These are phyloP conservation scores for Galium porrigens DNA, from an alignment of 305 asterid species.

Conservation along the genomic window DNA sequence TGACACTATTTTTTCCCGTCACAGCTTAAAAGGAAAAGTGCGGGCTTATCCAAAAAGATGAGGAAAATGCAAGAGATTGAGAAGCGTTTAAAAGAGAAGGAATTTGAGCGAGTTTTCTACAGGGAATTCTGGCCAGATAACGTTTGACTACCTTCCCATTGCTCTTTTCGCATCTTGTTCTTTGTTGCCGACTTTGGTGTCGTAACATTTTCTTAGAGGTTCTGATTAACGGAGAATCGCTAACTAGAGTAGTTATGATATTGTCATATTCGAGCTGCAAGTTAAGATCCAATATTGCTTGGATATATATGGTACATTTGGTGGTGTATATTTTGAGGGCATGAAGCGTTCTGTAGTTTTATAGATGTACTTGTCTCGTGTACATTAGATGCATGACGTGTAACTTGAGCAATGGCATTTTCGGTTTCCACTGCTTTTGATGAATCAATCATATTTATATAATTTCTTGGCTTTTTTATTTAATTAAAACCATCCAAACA, in stretches of 20 bases:
- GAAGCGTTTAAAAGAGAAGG: constrained; percentile 53
- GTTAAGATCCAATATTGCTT: not conserved
- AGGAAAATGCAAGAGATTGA: constrained; percentile 58
- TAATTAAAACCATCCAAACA: too few species aligned
- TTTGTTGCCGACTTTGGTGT: not conserved
- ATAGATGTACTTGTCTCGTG: not conserved
- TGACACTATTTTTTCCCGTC: constrained; percentile 22
- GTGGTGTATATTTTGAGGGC: not conserved
- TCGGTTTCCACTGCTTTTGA: too few species aligned
- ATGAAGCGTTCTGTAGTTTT: not conserved
- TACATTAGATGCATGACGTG: not conserved
- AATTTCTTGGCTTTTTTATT: too few species aligned
- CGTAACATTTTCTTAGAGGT: not conserved
- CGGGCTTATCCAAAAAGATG: constrained; percentile 45
- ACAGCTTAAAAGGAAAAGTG: constrained; percentile 27
- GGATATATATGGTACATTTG: not conserved
- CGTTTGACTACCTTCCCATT: constrained; percentile 27
- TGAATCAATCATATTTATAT: too few species aligned
- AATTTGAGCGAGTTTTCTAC: constrained; percentile 58
- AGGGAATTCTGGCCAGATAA: constrained; percentile 97
- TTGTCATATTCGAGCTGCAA: not conserved
- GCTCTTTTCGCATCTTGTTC: not conserved
- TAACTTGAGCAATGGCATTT: too few species aligned
- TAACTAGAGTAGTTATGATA: not conserved
- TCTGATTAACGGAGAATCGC: not conserved